Conservation (phyloP, 2,329 filamentous ascomycete genomes). For the Blastomyces silverae region DNA sequence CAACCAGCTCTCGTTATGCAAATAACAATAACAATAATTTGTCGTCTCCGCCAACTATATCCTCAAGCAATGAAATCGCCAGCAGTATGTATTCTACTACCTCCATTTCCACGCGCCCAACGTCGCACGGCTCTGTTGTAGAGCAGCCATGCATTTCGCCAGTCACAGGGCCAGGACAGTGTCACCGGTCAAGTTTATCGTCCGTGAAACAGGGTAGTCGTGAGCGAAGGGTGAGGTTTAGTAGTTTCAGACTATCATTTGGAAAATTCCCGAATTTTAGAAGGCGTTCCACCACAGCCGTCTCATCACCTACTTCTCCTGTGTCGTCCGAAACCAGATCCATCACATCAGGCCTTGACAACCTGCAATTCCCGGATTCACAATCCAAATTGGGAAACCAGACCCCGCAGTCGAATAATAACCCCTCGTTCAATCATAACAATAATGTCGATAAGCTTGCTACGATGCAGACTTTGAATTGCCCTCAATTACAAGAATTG, state of each 20-base stretch:
- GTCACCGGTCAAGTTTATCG: background rate
- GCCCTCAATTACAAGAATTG: slow-evolving; percentile 6
- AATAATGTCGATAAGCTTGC: background rate
- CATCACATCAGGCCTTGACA: background rate
- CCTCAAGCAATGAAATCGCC: slow-evolving; percentile 19
- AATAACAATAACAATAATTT: slow-evolving; percentile 29
- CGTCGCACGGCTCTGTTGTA: slow-evolving; percentile 35
- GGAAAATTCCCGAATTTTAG: slow-evolving; percentile 1
- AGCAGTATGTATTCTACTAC: slow-evolving; percentile 36
- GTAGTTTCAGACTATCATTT: slow-evolving; percentile 4
- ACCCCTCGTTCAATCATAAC: background rate
- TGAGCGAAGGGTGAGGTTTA: slow-evolving; percentile 5
- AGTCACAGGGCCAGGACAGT: background rate
- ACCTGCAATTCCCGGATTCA: background rate
- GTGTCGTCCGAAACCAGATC: background rate
- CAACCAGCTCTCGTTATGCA: slow-evolving; percentile 24
- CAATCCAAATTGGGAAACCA: background rate
- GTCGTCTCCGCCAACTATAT: slow-evolving; percentile 26
- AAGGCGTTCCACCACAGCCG: background rate
- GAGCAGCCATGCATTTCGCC: background rate
- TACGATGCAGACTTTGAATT: slow-evolving; percentile 18
- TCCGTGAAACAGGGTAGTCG: background rate
- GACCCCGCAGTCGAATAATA: background rate
- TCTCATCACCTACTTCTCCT: background rate
- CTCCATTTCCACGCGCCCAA: slow-evolving; percentile 37